phyloP scores from a whole-genome alignment of 768 basidiomycete genomes.

The Gloeophyllum trabeum region DNA sequence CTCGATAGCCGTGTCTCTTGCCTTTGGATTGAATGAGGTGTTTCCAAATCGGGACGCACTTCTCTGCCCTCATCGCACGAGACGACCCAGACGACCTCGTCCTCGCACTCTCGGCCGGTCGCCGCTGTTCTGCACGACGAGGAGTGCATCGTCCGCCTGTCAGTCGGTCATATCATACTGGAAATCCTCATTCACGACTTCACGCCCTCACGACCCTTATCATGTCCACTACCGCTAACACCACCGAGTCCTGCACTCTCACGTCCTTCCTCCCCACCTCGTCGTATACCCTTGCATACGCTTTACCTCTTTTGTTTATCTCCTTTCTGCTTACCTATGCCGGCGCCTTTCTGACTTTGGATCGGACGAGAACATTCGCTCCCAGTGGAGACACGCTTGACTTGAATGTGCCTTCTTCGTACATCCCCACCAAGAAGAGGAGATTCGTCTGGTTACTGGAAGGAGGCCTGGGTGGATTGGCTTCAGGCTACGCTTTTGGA shows the following conservation, averaged over 20 bases:
- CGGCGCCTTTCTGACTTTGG: conserved; percentile 65
- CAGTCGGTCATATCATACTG: no score
- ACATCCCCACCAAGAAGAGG: conserved; percentile 14
- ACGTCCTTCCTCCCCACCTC: conserved; percentile 31
- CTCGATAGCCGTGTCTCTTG: no score
- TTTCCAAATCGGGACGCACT: no score
- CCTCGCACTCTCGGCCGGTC: no score
- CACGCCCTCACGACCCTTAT: neutral
- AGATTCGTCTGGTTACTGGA: conserved; percentile 31
- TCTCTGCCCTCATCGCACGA: no score
- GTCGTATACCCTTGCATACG: conserved; percentile 42
- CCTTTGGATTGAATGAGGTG: no score
- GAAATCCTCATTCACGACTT: no score
- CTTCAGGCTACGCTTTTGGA: conserved; percentile 47
- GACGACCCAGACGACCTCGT: no score
- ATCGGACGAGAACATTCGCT: conserved; percentile 54
- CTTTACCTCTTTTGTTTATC: conserved; percentile 46
- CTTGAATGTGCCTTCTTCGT: conserved; percentile 19
- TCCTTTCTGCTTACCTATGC: conserved; percentile 49
- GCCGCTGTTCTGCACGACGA: no score
- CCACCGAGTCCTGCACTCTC: no score
- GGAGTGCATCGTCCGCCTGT: no score
- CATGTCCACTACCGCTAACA: neutral
- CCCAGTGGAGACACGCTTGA: conserved; percentile 22
- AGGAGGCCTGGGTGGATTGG: conserved; percentile 55